A percentile compares a stretch with the other conserved stretches of the same genome.
These are phyloP conservation scores for Populus hybrid DNA, from an alignment of 441 rosid genomes.

Conservation along the genomic window DNA sequence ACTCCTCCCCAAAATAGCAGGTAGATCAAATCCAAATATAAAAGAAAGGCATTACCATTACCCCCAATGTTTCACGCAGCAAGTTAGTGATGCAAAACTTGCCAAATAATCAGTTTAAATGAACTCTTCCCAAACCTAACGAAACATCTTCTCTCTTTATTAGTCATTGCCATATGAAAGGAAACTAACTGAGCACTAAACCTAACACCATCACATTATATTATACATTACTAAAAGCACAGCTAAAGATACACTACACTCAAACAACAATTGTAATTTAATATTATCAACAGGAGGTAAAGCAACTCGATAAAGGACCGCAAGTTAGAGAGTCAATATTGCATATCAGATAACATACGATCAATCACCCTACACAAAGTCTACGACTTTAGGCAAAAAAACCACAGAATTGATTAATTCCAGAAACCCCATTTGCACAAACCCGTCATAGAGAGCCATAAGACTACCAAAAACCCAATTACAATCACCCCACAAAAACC, in stretches of 20 bases:
- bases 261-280: not conserved
- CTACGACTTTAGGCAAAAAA: too few relatives aligned
- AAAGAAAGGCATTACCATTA: not conserved
- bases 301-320: conserved; percentile 7
- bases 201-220: not conserved
- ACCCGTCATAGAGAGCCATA: not conserved
- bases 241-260: conserved; percentile 3
- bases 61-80: not conserved
- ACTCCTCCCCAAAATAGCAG: not conserved
- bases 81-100: not conserved
- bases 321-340: conserved; percentile 8
- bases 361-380: too few relatives aligned
- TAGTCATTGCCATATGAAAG: not conserved
- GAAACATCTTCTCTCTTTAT: not conserved
- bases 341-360: not conserved
- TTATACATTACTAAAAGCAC: not conserved
- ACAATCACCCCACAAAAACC: not conserved
- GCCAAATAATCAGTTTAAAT: not conserved
- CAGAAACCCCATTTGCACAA: not conserved
- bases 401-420: not conserved
- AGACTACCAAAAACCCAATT: conserved; percentile 6
- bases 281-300: not conserved
- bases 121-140: not conserved
- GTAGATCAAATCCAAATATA: not conserved
- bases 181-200: not conserved